phyloP scores from a whole-genome alignment of 176 grass and related monocot species.

The Lolium multiflorum region DNA sequence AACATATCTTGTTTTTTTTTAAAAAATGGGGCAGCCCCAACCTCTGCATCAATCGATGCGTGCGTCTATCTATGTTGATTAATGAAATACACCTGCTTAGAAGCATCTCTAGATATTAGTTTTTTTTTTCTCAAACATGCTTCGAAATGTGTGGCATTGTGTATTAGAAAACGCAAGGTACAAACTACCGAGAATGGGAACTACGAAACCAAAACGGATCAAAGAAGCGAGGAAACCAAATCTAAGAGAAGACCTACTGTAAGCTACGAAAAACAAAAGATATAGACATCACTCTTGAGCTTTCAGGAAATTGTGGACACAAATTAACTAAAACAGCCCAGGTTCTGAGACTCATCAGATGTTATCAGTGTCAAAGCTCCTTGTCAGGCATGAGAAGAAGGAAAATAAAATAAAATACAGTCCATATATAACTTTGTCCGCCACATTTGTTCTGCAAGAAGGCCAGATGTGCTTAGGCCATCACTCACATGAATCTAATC shows the following conservation, averaged over 20 bases:
- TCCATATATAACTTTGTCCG: not conserved
- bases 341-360: not conserved
- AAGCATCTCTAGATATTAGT: not conserved
- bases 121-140: not conserved
- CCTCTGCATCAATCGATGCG: no score
- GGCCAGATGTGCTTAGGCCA: not conserved
- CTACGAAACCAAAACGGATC: not conserved
- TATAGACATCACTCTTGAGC: not conserved
- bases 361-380: not conserved
- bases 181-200: not conserved
- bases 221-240: not conserved
- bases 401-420: not conserved
- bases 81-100: not conserved
- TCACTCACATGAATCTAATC: not conserved
- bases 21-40: no score
- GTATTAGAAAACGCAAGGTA: not conserved
- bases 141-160: not conserved
- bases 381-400: not conserved
- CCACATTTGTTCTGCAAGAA: not conserved
- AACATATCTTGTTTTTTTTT: no score
- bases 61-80: not conserved
- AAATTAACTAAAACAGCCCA: not conserved
- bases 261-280: not conserved
- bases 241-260: not conserved
- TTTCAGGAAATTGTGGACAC: constrained; percentile 1